Percentiles rank a stretch among this genome's conserved stretches.
Conservation (phyloP, 441 rosid genomes). For the Syzygium syzygioides region DNA sequence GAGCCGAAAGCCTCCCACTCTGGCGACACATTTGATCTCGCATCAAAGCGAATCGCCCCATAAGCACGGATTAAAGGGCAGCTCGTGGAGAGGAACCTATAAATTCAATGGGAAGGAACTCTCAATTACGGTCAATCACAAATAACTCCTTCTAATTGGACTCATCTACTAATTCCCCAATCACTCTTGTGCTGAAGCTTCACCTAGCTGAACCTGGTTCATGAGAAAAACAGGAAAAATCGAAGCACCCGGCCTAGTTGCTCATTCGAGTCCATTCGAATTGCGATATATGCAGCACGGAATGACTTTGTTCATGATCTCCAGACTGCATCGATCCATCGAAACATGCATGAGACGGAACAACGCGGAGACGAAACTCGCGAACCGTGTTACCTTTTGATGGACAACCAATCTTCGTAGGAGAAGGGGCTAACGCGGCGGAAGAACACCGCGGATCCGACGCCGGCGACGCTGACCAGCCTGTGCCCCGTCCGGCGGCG, state of each 20-base stretch:
- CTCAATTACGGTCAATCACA: neutral
- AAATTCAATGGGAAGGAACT: neutral
- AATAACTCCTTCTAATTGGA: neutral
- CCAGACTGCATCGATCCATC: neutral
- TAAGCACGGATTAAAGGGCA: constrained; percentile 90
- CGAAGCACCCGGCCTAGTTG: neutral
- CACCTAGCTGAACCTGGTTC: neutral
- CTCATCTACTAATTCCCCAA: neutral
- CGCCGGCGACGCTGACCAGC: constrained; percentile 70
- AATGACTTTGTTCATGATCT: neutral
- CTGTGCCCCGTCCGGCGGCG: constrained; percentile 2
- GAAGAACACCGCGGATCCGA: constrained; percentile 82
- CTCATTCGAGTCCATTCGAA: neutral
- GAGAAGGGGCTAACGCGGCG: constrained; percentile 65
- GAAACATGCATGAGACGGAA: neutral
- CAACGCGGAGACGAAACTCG: neutral
- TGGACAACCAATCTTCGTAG: constrained; percentile 75
- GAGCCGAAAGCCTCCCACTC: constrained; percentile 93
- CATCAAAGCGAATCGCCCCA: constrained; percentile 87
- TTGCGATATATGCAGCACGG: neutral
- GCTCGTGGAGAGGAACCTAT: constrained; percentile 59
- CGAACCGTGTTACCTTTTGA: constrained; percentile 42
- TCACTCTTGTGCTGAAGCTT: neutral
- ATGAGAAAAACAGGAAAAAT: neutral
- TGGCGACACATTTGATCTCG: constrained; percentile 48